Conservation (phyloP, 208 protist species). For the Entamoeba invadens region DNA sequence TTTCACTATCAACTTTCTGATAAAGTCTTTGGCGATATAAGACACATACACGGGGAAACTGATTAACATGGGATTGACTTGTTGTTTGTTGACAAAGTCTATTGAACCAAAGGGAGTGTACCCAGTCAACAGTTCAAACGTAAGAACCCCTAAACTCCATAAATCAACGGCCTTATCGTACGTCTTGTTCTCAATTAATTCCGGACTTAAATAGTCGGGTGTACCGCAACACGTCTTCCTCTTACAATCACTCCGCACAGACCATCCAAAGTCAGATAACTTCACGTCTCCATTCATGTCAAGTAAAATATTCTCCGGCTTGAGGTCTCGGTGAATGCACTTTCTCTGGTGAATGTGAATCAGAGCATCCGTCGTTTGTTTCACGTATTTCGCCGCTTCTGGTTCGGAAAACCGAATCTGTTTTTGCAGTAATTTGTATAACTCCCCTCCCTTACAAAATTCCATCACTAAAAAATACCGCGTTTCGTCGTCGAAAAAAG, state of each 20-base stretch:
- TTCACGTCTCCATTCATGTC: slow-evolving; percentile 23
- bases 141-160: neutral
- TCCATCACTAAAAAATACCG: slow-evolving; percentile 6
- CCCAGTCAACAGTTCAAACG: neutral
- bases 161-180: neutral
- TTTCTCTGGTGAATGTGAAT: neutral
- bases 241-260: neutral
- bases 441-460: neutral
- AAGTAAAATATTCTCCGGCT: slow-evolving; percentile 36
- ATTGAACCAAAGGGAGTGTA: neutral
- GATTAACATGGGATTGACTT: neutral
- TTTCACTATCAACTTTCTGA: neutral
- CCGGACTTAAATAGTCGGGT: slow-evolving; percentile 33
- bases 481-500: neutral
- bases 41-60: neutral
- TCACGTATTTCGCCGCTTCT: neutral
- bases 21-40: neutral
- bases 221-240: slow-evolving; percentile 32
- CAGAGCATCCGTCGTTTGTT: neutral
- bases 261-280: slow-evolving; percentile 41
- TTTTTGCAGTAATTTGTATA: neutral
- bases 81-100: neutral
- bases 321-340: slow-evolving; percentile 35
- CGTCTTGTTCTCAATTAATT: slow-evolving; percentile 16
- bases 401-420: neutral